Evolutionary conservation across 139 green algal genomes (phyloP).

Genomic region (Coccomyxa sp.): DNA sequence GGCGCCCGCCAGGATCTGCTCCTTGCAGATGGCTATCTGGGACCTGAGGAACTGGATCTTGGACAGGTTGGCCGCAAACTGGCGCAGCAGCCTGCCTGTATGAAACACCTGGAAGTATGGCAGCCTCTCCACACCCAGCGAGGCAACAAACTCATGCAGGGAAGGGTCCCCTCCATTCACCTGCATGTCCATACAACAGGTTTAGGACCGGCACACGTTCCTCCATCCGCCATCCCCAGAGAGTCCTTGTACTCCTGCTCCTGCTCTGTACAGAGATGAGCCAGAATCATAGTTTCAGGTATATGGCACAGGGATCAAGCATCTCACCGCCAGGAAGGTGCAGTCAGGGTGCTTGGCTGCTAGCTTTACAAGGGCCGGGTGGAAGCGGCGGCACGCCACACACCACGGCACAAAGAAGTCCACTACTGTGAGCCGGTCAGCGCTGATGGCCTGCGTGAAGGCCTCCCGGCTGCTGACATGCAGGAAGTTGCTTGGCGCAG

Average conservation of each 20-base stretch:
- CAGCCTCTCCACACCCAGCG: slow-evolving; percentile 43
- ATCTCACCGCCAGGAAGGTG: slow-evolving; percentile 57
- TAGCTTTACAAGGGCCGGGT: slow-evolving; percentile 55
- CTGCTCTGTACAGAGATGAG: background rate
- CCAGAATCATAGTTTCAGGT: background rate
- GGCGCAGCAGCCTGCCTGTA: slow-evolving; percentile 15
- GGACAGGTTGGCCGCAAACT: slow-evolving; percentile 56
- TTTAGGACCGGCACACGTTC: background rate
- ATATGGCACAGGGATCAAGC: background rate
- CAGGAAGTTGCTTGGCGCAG: slow-evolving; percentile 18
- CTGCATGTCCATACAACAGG: slow-evolving; percentile 9
- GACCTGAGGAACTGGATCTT: slow-evolving; percentile 43
- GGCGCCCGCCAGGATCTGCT: background rate
- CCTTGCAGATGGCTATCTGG: slow-evolving; percentile 39
- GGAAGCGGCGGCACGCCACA: slow-evolving; percentile 35
- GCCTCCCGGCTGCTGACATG: background rate
- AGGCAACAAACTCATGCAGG: slow-evolving; percentile 36
- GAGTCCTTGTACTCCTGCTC: no score
- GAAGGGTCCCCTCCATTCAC: slow-evolving; percentile 16
- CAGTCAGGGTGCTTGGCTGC: slow-evolving; percentile 41
- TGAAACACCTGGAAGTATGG: slow-evolving; percentile 49
- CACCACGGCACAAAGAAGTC: slow-evolving; percentile 54
- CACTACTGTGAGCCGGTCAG: slow-evolving; percentile 28
- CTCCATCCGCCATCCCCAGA: background rate
- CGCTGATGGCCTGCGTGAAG: slow-evolving; percentile 18